A percentile compares a stretch with the other conserved stretches of the same genome.
Evolutionary conservation across 768 basidiomycete species (phyloP).

Genomic region (Trametes punicea): DNA sequence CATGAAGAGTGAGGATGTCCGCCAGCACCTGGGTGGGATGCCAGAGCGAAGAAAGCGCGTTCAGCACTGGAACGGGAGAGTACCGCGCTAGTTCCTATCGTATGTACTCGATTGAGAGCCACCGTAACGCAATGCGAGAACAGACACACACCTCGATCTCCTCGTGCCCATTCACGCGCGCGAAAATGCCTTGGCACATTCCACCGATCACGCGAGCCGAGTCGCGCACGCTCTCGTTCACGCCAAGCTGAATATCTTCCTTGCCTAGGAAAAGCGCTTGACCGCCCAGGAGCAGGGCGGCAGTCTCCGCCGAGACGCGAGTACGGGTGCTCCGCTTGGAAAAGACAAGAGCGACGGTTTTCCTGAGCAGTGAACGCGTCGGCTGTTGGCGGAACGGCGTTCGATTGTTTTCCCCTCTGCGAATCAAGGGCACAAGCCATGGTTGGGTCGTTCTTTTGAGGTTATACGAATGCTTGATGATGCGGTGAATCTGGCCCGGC

Average conservation of each 20-base stretch:
- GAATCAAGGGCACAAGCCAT: constrained; percentile 52
- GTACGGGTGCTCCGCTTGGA: constrained; percentile 94
- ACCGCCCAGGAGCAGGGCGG: constrained; percentile 76
- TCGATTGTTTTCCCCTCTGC: no score
- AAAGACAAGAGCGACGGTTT: constrained; percentile 87
- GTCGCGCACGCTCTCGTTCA: constrained; percentile 87
- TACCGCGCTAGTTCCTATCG: constrained; percentile 81
- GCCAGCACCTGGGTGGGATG: constrained; percentile 96
- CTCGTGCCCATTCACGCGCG: constrained; percentile 87
- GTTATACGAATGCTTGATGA: constrained; percentile 60
- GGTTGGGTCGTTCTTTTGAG: constrained; percentile 64
- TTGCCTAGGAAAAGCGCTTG: constrained; percentile 85
- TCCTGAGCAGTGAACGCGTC: constrained; percentile 56
- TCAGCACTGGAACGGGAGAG: constrained; percentile 92
- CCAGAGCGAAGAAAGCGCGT: constrained; percentile 93
- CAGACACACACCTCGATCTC: constrained; percentile 77
- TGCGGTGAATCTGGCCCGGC: constrained; percentile 63
- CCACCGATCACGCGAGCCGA: constrained; percentile 85
- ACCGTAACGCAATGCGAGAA: constrained; percentile 1
- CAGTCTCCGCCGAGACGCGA: constrained; percentile 83
- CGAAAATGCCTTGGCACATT: constrained; percentile 97
- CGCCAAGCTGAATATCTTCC: constrained; percentile 93
- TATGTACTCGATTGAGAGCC: no score
- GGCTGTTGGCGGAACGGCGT: not conserved
- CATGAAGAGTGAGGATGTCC: constrained; percentile 86